Conservation (phyloP, 1,284 basidiomycete genomes). For the Sanghuangporus sanghuang region DNA sequence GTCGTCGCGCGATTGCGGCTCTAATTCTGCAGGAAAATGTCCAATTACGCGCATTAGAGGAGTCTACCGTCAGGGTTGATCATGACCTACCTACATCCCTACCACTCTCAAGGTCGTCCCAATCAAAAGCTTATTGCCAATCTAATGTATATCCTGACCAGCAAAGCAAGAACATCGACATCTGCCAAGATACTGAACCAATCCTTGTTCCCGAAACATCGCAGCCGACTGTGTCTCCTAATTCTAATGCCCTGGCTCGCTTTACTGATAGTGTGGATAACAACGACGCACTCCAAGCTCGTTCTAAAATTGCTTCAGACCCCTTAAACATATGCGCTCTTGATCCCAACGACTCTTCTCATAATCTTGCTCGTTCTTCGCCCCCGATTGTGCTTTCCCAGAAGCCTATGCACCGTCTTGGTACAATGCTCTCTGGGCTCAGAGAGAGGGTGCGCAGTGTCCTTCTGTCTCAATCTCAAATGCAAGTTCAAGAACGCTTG, state of each 20-base stretch:
- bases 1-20: not conserved
- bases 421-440: conserved; percentile 7
- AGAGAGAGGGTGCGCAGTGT: conserved; percentile 13
- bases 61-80: not conserved
- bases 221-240: not conserved
- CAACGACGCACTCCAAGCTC: not conserved
- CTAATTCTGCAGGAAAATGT: not conserved
- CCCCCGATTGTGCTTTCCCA: not conserved
- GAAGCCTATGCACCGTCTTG: conserved; percentile 8
- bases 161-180: not conserved
- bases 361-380: not conserved
- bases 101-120: not conserved
- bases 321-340: not conserved
- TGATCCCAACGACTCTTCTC: not conserved
- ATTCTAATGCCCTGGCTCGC: not conserved
- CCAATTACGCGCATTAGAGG: not conserved
- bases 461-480: conserved; percentile 6
- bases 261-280: not conserved
- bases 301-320: not conserved
- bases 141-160: not conserved
- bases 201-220: not conserved
- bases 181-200: not conserved
- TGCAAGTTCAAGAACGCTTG: not conserved
- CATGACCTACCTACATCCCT: not conserved
- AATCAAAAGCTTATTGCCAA: not conserved